These are phyloP conservation scores for Hamigera avellanea DNA, from an alignment of 495 filamentous ascomycete species.

Conservation along the genomic window DNA sequence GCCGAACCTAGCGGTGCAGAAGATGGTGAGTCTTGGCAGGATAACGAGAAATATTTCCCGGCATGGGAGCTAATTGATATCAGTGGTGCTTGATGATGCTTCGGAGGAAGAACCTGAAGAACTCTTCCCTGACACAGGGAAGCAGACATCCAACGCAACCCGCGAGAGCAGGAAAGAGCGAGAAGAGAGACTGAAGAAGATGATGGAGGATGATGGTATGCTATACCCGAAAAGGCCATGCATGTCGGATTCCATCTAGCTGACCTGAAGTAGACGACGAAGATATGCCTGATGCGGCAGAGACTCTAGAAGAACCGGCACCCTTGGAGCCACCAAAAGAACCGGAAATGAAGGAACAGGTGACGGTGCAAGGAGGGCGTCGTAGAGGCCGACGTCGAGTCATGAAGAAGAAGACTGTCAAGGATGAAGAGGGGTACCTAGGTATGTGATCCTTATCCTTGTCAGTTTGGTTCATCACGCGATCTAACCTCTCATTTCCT, in stretches of 20 bases:
- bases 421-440: slow-evolving; percentile 90
- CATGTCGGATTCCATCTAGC: neutral
- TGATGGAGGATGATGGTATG: slow-evolving; percentile 80
- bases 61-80: neutral
- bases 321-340: slow-evolving; percentile 33
- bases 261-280: slow-evolving; percentile 17
- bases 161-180: slow-evolving; percentile 55
- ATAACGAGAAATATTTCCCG: neutral
- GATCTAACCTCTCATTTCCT: slow-evolving; percentile 3
- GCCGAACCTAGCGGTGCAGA: slow-evolving; percentile 24
- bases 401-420: slow-evolving; percentile 78
- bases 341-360: slow-evolving; percentile 28
- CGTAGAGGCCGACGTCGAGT: slow-evolving; percentile 71
- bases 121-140: slow-evolving; percentile 35
- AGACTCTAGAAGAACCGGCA: slow-evolving; percentile 22
- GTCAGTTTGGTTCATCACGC: slow-evolving; percentile 1
- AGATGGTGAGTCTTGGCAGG: slow-evolving; percentile 35
- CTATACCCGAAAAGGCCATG: slow-evolving; percentile 3
- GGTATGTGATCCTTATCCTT: slow-evolving; percentile 34
- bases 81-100: slow-evolving; percentile 39
- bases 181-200: slow-evolving; percentile 58
- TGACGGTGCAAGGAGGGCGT: slow-evolving; percentile 48
- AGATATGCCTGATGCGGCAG: slow-evolving; percentile 34
- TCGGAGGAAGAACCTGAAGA: slow-evolving; percentile 68
- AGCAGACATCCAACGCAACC: slow-evolving; percentile 22